Evolutionary conservation across 2,329 filamentous ascomycete species (phyloP).

Genomic region (Colletotrichum eleusines): DNA sequence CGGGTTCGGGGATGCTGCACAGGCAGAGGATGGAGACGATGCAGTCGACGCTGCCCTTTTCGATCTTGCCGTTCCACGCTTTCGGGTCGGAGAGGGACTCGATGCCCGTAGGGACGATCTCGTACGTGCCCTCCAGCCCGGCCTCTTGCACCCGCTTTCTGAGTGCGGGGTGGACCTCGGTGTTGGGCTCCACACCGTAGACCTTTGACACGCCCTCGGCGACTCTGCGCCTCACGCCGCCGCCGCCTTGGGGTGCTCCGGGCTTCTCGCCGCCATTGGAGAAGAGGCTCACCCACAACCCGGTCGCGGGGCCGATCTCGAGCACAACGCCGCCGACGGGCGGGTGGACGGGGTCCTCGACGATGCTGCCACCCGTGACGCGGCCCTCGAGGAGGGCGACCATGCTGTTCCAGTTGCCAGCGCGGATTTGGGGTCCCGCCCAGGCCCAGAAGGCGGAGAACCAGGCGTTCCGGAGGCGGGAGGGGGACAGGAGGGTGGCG

Average conservation of each 20-base stretch:
- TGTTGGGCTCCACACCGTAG: slow-evolving; percentile 75
- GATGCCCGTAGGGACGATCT: slow-evolving; percentile 72
- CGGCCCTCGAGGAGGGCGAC: slow-evolving; percentile 67
- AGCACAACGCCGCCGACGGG: slow-evolving; percentile 65
- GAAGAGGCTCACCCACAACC: slow-evolving; percentile 71
- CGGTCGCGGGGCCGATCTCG: slow-evolving; percentile 72
- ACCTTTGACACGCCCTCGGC: slow-evolving; percentile 53
- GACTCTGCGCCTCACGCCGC: slow-evolving; percentile 2
- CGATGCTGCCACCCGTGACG: slow-evolving; percentile 52
- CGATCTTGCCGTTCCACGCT: slow-evolving; percentile 60
- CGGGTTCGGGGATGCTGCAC: slow-evolving; percentile 72
- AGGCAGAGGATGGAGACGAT: slow-evolving; percentile 72
- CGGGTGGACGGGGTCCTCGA: slow-evolving; percentile 50
- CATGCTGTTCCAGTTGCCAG: slow-evolving; percentile 57
- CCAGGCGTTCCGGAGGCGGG: slow-evolving; percentile 62
- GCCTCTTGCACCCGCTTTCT: slow-evolving; percentile 60
- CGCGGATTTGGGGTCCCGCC: slow-evolving; percentile 63
- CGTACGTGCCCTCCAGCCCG: slow-evolving; percentile 68
- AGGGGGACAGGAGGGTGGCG: slow-evolving; percentile 55
- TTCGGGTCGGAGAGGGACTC: slow-evolving; percentile 62
- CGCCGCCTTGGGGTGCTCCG: not conserved
- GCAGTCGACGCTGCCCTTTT: slow-evolving; percentile 66
- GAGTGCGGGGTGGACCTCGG: slow-evolving; percentile 62
- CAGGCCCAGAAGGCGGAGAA: slow-evolving; percentile 72
- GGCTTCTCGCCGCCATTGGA: slow-evolving; percentile 40